Evolutionary conservation across 1,139 yeast species (phyloP).

Genomic region (Hanseniaspora gamundiae): DNA sequence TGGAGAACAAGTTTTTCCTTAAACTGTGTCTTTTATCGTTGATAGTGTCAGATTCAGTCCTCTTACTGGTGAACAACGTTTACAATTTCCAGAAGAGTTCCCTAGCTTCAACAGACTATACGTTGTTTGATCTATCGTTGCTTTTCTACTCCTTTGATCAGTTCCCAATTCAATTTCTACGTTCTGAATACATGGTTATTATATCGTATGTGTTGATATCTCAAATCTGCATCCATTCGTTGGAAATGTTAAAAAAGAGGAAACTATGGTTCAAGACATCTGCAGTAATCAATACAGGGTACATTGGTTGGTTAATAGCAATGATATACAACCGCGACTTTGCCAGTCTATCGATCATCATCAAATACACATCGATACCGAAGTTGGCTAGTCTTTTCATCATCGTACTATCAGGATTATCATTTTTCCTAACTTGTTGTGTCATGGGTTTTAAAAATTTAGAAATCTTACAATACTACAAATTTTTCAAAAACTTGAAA

Average conservation of each 20-base stretch:
- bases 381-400: slow-evolving; percentile 15
- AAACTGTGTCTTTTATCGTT: slow-evolving; percentile 1
- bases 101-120: slow-evolving; percentile 19
- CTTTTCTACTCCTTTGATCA: slow-evolving; percentile 14
- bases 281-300: slow-evolving; percentile 14
- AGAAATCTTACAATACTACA: slow-evolving; percentile 16
- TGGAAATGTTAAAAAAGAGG: slow-evolving; percentile 16
- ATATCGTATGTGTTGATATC: slow-evolving; percentile 10
- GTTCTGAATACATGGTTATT: slow-evolving; percentile 16
- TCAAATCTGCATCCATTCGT: slow-evolving; percentile 17
- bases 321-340: slow-evolving; percentile 5
- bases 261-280: slow-evolving; percentile 14
- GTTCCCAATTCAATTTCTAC: slow-evolving; percentile 7
- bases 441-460: slow-evolving; percentile 11
- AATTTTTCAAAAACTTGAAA: slow-evolving; percentile 22
- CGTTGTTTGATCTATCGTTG: slow-evolving; percentile 20
- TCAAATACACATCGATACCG: slow-evolving; percentile 15
- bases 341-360: slow-evolving; percentile 11
- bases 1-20: not conserved
- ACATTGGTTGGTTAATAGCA: slow-evolving; percentile 8
- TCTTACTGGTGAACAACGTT: not conserved
- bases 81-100: slow-evolving; percentile 7
- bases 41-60: not conserved
- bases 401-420: slow-evolving; percentile 13
- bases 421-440: slow-evolving; percentile 15